Evolutionary conservation across 177 flowering plant species (phyloP), one percentile per base, ranked within the genome.

Genomic region (Vitis hybrid): DNA sequence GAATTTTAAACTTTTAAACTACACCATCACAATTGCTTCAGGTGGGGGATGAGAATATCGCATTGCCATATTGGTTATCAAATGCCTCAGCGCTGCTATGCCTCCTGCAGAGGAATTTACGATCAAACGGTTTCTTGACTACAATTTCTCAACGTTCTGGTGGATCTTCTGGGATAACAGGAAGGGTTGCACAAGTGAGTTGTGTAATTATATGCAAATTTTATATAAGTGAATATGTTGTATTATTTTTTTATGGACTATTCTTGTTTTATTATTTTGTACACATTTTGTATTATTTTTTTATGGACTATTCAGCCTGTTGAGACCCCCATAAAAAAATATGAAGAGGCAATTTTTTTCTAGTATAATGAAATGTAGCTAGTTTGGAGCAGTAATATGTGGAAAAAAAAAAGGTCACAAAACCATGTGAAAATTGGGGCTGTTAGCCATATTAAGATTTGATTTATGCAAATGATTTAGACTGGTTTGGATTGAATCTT

Each of bases 41-140:
- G 99, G 91, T 70, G 57, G 96, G 90, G 46, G 91, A 93, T 73
- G 92, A 89, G 76, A 83, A 77, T 51, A 50, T 57, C 14, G 76
- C 77, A 13, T 84, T 93, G 77, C 97, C 99, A n/a, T 96, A 93
- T 81, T 96, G 99, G 99, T 79, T 96, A 80, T 90, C 99, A 65
- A 96, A 92, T 82, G 83, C 97, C 11, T 96, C 99, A 11, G 87
- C 99, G 30, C 94, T 96, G 73, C 79, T 96, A 48, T 94, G 97
- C 84, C 88, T 94, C 41, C 79, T 96, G 65, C 97, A 94, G 73
- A 86, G 87, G 74, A 94, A 87, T 72, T 77, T 91, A 54, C 80
- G 88, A 11, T 84, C 93, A 61, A 91, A 83, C 78, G 91, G 97
- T 5, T 89, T 88, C 80, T 67, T 93, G 68, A 70, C 75, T 75